Percentiles rank a stretch among this genome's conserved stretches.
These are phyloP conservation scores for Tulasnella sp. DNA, from an alignment of 768 basidiomycete species.

Conservation along the genomic window DNA sequence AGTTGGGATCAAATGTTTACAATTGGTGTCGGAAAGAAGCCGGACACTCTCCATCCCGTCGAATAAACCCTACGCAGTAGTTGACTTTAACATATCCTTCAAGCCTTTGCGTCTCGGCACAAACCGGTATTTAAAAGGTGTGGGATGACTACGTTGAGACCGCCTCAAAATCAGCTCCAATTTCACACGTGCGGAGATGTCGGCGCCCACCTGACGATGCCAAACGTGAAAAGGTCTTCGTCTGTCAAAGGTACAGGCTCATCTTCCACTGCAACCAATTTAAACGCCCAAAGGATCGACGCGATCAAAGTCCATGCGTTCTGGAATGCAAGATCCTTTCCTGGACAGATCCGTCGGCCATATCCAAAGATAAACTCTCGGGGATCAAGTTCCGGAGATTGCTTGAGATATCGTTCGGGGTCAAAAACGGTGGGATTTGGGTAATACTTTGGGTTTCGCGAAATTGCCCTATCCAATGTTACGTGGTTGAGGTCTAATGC, in stretches of 20 bases:
- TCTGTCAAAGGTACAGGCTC: background rate
- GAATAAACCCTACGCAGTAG: too few relatives aligned
- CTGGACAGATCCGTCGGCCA: conserved; percentile 19
- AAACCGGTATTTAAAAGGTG: too few relatives aligned
- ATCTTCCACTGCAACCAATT: background rate
- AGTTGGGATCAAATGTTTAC: too few relatives aligned
- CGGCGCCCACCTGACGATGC: background rate
- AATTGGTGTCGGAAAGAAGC: too few relatives aligned
- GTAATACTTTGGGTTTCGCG: conserved; percentile 1
- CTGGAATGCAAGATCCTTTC: background rate
- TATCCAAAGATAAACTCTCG: conserved; percentile 8
- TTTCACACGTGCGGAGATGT: background rate
- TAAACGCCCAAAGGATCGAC: background rate
- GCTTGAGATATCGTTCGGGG: conserved; percentile 15
- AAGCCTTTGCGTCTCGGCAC: too few relatives aligned
- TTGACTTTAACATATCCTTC: too few relatives aligned
- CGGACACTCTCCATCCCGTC: background rate
- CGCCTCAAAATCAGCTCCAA: too few relatives aligned
- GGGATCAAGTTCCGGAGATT: background rate
- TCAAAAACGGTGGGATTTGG: background rate
- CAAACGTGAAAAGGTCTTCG: background rate
- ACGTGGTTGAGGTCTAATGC: background rate
- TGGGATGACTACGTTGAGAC: too few relatives aligned
- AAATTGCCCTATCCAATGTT: background rate
- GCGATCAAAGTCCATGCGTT: background rate